A percentile compares a stretch with the other conserved stretches of the same genome.
Conservation (phyloP, 2,329 filamentous ascomycete species). For the Cercospora citrullina region DNA sequence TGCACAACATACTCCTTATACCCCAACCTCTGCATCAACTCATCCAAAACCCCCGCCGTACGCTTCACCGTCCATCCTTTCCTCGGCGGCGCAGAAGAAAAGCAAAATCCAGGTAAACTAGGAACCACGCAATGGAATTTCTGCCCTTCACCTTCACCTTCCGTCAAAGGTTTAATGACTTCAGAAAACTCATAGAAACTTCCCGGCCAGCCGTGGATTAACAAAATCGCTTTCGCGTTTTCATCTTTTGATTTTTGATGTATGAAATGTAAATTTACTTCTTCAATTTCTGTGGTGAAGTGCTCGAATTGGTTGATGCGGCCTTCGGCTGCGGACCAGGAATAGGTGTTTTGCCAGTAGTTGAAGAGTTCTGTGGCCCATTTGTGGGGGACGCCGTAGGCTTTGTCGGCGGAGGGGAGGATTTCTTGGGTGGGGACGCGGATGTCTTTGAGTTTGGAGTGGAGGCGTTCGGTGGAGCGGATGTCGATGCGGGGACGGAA, state of each 20-base stretch:
- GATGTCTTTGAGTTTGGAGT: conserved; percentile 41
- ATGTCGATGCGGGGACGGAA: conserved; percentile 41
- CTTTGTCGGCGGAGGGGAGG: conserved; percentile 40
- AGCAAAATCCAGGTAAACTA: conserved; percentile 57
- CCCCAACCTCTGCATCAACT: conserved; percentile 44
- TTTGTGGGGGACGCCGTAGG: conserved; percentile 39
- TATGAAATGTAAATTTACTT: conserved; percentile 44
- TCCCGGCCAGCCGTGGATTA: conserved; percentile 50
- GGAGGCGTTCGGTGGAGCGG: conserved; percentile 41
- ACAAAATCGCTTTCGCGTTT: conserved; percentile 44
- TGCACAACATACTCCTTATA: conserved; percentile 44
- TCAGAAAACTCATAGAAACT: conserved; percentile 49
- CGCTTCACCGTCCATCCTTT: conserved; percentile 42
- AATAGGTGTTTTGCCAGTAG: conserved; percentile 40
- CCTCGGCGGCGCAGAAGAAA: conserved; percentile 42
- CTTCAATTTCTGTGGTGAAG: conserved; percentile 41
- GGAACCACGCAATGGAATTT: conserved; percentile 61
- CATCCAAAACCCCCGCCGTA: conserved; percentile 42
- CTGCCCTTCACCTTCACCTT: conserved; percentile 26
- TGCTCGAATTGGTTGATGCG: conserved; percentile 40
- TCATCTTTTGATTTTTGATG: conserved; percentile 39
- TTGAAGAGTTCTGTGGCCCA: conserved; percentile 41
- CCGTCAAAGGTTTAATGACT: conserved; percentile 41
- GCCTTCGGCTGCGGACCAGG: conserved; percentile 38
- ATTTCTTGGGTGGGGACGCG: conserved; percentile 38